Conservation (phyloP, 768 basidiomycete genomes). For the button mushroom (Agaricus bisporus) region DNA sequence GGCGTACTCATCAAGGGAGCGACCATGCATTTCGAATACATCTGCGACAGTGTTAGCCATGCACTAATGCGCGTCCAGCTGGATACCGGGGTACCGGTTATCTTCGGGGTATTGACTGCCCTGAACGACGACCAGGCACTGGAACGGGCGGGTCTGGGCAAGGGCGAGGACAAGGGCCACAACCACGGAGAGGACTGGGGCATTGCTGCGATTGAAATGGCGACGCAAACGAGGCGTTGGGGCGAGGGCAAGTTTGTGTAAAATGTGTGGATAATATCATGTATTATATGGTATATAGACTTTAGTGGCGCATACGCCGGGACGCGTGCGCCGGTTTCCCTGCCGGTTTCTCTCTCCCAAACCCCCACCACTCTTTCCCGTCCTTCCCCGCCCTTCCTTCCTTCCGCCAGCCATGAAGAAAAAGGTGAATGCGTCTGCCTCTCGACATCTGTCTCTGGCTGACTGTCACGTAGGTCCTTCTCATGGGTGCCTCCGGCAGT, state of each 20-base stretch:
- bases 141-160: slow-evolving; percentile 86
- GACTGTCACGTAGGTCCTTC: slow-evolving; percentile 63
- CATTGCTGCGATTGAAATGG: slow-evolving; percentile 94
- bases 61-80: slow-evolving; percentile 93
- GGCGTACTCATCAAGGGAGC: slow-evolving; percentile 97
- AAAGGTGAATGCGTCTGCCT: slow-evolving; percentile 39
- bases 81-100: slow-evolving; percentile 89
- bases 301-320: background rate
- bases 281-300: slow-evolving; percentile 2
- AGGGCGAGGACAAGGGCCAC: slow-evolving; percentile 68
- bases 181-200: slow-evolving; percentile 99
- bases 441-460: slow-evolving; percentile 10
- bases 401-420: slow-evolving; percentile 44
- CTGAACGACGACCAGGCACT: slow-evolving; percentile 92
- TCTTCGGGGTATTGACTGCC: slow-evolving; percentile 94
- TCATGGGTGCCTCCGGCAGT: slow-evolving; percentile 96
- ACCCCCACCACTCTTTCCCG: slow-evolving; percentile 9
- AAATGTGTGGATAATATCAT: slow-evolving; percentile 7
- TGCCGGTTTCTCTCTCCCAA: slow-evolving; percentile 14
- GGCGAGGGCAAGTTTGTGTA: slow-evolving; percentile 56
- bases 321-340: slow-evolving; percentile 12
- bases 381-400: slow-evolving; percentile 9
- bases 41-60: slow-evolving; percentile 88
- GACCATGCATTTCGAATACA: slow-evolving; percentile 99
- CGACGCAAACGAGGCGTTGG: slow-evolving; percentile 59